Base-by-base conservation (phyloP, 2,329 filamentous ascomycete genomes). In the Claviceps paspali region DNA sequence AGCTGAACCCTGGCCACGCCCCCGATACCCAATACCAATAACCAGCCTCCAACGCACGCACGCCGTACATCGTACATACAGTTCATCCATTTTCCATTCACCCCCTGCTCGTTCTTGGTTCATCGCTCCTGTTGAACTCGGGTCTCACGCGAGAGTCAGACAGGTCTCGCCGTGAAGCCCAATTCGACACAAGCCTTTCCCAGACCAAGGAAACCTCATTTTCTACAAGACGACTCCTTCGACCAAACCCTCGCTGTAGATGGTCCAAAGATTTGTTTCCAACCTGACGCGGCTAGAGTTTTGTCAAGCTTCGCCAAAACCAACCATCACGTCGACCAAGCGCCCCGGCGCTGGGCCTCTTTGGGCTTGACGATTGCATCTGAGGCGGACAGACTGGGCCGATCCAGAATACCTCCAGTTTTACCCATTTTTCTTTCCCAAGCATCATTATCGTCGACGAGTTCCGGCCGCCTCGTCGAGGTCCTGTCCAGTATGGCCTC, bases 401-500 rank as follows among this genome's bases (percentile, higher is more conserved):
- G n/a, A n/a, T n/a, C n/a, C n/a, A n/a, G n/a, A n/a, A n/a, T n/a
- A n/a, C n/a, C n/a, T n/a, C n/a, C n/a, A n/a, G n/a, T n/a, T n/a
- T n/a, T n/a, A n/a, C n/a, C n/a, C n/a, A n/a, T n/a, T n/a, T n/a
- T n/a, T n/a, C n/a, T 24, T 18, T 38, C 18, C 15, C 12, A 23
- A 38, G 29, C 36, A 35, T 35, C 17, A 18, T 36, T 23, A 30
- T 34, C 19, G 18, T 34, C 23, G 27, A 21, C 15, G 23, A 12
- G 30, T 27, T 23, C 12, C 14, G 28, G 21, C 36, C 29, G 22
- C 9, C 29, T n/a, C 18, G 36, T 28, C 28, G 21, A 35, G 35
- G 36, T 23, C 28, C 14, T 35, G 41, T 49, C 40, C 48, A 50
- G 48, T 48, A 82, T 82, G 77, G 73, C 76, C 52, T 68, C 66